Percentiles rank a stretch among this genome's conserved stretches.
phyloP scores from a whole-genome alignment of 352 stramenopile genomes.

The Globisporangium solare region DNA sequence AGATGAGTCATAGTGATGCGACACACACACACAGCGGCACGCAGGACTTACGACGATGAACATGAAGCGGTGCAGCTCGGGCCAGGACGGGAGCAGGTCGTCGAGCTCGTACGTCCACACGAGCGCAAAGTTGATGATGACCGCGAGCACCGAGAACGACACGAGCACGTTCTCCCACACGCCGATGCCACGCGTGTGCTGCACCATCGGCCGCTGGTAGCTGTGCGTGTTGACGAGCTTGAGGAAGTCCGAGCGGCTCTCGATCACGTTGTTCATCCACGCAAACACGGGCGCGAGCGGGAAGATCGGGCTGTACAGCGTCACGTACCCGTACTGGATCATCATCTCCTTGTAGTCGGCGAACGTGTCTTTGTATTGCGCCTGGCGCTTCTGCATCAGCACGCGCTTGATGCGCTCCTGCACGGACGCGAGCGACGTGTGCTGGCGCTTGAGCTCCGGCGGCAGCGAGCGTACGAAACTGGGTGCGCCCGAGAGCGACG shows the following conservation, averaged over 20 bases:
- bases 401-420: constrained; percentile 42
- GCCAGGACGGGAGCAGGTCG: constrained; percentile 44
- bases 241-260: constrained; percentile 89
- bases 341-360: constrained; percentile 80
- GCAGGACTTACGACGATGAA: constrained; percentile 41
- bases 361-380: constrained; percentile 61
- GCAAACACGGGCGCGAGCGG: constrained; percentile 89
- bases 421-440: constrained; percentile 14
- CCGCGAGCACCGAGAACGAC: constrained; percentile 88
- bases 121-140: constrained; percentile 93
- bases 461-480: background rate
- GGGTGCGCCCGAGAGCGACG: background rate
- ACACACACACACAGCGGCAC: background rate
- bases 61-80: constrained; percentile 55
- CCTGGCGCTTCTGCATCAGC: constrained; percentile 56
- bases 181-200: constrained; percentile 89
- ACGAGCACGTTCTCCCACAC: constrained; percentile 93
- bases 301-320: constrained; percentile 89
- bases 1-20: no score
- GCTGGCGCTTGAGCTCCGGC: constrained; percentile 1
- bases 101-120: constrained; percentile 77
- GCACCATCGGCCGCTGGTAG: constrained; percentile 80
- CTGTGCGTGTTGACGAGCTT: constrained; percentile 88
- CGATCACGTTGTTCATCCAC: constrained; percentile 89
- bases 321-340: constrained; percentile 91